Conservation (phyloP, 1,284 basidiomycete genomes). For the Marasmius fiardii region DNA sequence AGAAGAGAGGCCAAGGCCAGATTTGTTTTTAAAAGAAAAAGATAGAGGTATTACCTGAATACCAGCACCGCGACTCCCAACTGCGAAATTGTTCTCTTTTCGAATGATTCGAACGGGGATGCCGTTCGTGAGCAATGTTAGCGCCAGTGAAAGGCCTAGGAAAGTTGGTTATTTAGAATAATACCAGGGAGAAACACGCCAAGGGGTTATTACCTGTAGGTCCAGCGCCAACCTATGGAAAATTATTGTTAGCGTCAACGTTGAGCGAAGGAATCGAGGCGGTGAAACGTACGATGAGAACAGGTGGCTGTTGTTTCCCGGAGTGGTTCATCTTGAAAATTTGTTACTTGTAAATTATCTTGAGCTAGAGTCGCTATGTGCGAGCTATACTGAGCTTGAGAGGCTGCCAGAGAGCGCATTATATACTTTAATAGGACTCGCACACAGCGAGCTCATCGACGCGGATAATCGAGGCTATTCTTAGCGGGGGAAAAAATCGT, state of each 20-base stretch:
- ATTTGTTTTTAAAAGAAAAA: too few species aligned
- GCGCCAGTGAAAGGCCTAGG: constrained; percentile 10
- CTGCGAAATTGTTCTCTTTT: background rate
- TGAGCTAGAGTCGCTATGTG: too few species aligned
- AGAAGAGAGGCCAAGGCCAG: too few species aligned
- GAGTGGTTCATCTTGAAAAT: background rate
- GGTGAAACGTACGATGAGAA: constrained; percentile 1
- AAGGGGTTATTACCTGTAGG: background rate
- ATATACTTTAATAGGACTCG: too few species aligned
- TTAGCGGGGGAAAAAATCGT: too few species aligned
- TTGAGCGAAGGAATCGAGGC: background rate
- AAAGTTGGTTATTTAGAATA: background rate
- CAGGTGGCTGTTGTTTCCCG: background rate
- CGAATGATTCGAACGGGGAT: constrained; percentile 12
- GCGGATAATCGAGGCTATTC: too few species aligned
- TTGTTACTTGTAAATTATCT: background rate
- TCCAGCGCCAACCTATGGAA: constrained; percentile 11
- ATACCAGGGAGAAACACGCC: too few species aligned
- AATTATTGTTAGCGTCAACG: too few species aligned
- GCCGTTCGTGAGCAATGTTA: constrained; percentile 6
- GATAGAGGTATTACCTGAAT: constrained; percentile 11
- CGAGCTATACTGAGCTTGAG: too few species aligned
- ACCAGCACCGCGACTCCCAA: constrained; percentile 7
- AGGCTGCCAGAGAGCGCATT: too few species aligned
- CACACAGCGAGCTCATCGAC: too few species aligned